A percentile compares a stretch with the other conserved stretches of the same genome.
Conservation (phyloP, 2,329 filamentous ascomycete genomes). For the Fusarium odoratissimum region DNA sequence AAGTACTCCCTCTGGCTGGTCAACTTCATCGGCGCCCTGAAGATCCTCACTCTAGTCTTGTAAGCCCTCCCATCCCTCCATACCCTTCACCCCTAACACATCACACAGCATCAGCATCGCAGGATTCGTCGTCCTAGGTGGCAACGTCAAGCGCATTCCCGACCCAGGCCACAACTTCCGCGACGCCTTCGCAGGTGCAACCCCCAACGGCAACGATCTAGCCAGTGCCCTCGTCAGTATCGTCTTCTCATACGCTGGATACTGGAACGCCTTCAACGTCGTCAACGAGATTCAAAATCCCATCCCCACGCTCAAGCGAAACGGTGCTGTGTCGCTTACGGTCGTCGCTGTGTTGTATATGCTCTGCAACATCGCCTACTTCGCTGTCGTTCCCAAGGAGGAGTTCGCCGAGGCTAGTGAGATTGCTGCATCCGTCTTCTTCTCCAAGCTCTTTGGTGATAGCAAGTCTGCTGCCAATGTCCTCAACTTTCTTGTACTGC, state of each 20-base stretch:
- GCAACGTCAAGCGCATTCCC: slow-evolving; percentile 46
- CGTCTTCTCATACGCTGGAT: slow-evolving; percentile 68
- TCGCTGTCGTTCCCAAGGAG: slow-evolving; percentile 65
- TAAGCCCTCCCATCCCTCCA: accelerated
- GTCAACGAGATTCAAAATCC: slow-evolving; percentile 73
- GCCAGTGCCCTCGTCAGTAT: slow-evolving; percentile 66
- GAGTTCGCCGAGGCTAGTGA: slow-evolving; percentile 65
- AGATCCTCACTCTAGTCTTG: slow-evolving; percentile 72
- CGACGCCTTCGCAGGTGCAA: slow-evolving; percentile 51
- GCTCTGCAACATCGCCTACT: slow-evolving; percentile 71
- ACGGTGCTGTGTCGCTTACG: slow-evolving; percentile 61
- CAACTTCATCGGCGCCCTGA: slow-evolving; percentile 68
- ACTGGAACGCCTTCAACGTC: slow-evolving; percentile 70
- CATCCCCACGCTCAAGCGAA: slow-evolving; percentile 63
- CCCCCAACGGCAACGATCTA: slow-evolving; percentile 52
- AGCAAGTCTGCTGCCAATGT: slow-evolving; percentile 60
- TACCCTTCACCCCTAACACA: neutral
- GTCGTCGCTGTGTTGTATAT: slow-evolving; percentile 67
- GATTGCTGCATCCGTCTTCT: slow-evolving; percentile 69
- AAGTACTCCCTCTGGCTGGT: slow-evolving; percentile 66
- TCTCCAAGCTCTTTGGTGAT: slow-evolving; percentile 66
- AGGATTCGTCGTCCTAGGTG: slow-evolving; percentile 69
- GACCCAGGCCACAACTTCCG: slow-evolving; percentile 52
- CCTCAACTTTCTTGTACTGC: slow-evolving; percentile 67
- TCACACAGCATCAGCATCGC: slow-evolving; percentile 61